phyloP scores from a whole-genome alignment of 345 rosid species.

The Rhizophora apiculata region DNA sequence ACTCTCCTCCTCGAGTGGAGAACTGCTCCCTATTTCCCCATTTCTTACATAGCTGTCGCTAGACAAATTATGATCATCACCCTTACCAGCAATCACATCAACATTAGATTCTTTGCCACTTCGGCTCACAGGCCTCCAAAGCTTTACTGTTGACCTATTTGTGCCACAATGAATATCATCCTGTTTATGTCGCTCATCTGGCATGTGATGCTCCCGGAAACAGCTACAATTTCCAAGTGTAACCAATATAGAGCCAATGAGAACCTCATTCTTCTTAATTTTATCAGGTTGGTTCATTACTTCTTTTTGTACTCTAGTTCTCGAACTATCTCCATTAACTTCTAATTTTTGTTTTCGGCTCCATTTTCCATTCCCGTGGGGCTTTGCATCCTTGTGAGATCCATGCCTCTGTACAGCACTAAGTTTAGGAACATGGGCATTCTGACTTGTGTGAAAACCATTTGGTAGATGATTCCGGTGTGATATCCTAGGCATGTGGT shows the following conservation, averaged over 20 bases:
- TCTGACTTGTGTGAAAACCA: conserved; percentile 46
- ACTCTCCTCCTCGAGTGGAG: conserved; percentile 6
- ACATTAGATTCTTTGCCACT: conserved; percentile 29
- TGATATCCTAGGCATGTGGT: conserved; percentile 42
- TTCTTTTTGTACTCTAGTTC: conserved; percentile 40
- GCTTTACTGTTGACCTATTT: conserved; percentile 32
- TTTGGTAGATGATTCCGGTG: conserved; percentile 36
- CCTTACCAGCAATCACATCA: conserved; percentile 12
- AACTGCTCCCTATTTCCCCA: conserved; percentile 16
- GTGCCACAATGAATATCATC: conserved; percentile 24
- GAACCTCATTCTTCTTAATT: conserved; percentile 51
- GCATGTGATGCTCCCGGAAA: conserved; percentile 34
- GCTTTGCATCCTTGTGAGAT: conserved; percentile 39
- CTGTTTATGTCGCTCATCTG: conserved; percentile 30
- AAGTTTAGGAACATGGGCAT: conserved; percentile 39
- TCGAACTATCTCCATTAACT: conserved; percentile 33
- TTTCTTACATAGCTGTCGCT: conserved; percentile 18
- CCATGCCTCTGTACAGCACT: conserved; percentile 58
- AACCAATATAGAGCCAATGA: conserved; percentile 83
- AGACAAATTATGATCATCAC: conserved; percentile 17
- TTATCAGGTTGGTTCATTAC: conserved; percentile 41
- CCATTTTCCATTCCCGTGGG: conserved; percentile 59
- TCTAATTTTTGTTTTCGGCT: conserved; percentile 58
- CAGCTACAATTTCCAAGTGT: conserved; percentile 44
- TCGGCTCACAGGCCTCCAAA: conserved; percentile 49